Percentiles rank a stretch among this genome's conserved stretches.
These are phyloP conservation scores for Orbilia blumenaviensis DNA, from an alignment of 2,329 filamentous ascomycete species.

Conservation along the genomic window DNA sequence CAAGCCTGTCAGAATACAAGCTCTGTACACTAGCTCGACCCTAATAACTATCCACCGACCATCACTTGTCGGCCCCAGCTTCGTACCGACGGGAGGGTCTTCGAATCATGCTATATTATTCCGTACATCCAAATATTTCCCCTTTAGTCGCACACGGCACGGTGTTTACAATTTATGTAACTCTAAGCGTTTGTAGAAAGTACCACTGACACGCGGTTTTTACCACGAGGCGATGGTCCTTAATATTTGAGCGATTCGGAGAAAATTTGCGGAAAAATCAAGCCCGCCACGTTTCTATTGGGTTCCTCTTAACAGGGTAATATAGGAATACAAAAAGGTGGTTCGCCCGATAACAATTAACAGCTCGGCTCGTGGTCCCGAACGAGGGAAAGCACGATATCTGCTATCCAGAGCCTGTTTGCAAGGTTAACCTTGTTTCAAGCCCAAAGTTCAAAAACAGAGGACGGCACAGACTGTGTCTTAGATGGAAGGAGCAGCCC, in stretches of 20 bases:
- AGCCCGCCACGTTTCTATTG: constrained; percentile 54
- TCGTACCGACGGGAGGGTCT: background rate
- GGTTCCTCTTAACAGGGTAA: constrained; percentile 47
- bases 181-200: constrained; percentile 29
- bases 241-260: constrained; percentile 51
- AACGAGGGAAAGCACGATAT: constrained; percentile 54
- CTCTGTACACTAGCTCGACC: constrained; percentile 1
- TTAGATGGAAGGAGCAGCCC: constrained; percentile 39
- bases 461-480: constrained; percentile 54
- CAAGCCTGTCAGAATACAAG: constrained; percentile 41
- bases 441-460: constrained; percentile 31
- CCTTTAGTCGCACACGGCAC: constrained; percentile 18
- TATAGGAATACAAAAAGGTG: constrained; percentile 39
- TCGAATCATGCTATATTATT: background rate
- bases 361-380: constrained; percentile 54
- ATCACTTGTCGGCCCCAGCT: background rate
- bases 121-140: constrained; percentile 4
- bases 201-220: constrained; percentile 35
- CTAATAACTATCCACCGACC: background rate
- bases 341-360: constrained; percentile 51
- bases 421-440: constrained; percentile 47
- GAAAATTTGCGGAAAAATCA: constrained; percentile 55
- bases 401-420: constrained; percentile 42
- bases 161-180: constrained; percentile 20
- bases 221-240: constrained; percentile 33